phyloP scores from a whole-genome alignment of 805 yeast genomes.

The Saccharomyces kudriavzevii region DNA sequence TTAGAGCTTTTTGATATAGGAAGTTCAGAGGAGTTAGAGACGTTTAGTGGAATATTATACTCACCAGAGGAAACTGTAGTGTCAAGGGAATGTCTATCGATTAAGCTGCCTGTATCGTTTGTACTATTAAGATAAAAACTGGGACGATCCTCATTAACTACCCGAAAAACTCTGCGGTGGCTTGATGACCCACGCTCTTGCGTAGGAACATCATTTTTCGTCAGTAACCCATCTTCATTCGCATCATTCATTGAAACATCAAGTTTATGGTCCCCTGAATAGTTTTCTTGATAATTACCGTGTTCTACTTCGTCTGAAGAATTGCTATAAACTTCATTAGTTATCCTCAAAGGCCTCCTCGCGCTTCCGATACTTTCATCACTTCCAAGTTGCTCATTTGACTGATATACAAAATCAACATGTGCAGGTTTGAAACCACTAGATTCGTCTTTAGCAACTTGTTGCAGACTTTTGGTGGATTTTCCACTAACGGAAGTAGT shows the following conservation, averaged over 20 bases:
- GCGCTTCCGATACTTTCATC: neutral
- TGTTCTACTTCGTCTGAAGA: neutral
- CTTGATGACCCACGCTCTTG: neutral
- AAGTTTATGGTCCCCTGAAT: neutral
- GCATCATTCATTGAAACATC: neutral
- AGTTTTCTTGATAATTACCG: neutral
- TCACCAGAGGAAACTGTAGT: slow-evolving; percentile 3
- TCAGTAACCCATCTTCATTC: neutral
- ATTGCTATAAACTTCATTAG: neutral
- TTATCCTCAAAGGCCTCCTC: neutral
- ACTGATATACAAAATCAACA: neutral
- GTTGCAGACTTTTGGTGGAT: slow-evolving; percentile 15
- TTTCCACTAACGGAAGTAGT: slow-evolving; percentile 12
- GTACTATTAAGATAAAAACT: slow-evolving; percentile 19
- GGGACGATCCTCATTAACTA: slow-evolving; percentile 27
- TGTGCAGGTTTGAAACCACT: slow-evolving; percentile 3
- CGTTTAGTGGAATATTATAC: neutral
- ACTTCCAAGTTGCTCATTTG: neutral
- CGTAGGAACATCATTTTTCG: neutral
- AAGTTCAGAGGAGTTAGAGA: neutral
- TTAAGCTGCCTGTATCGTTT: slow-evolving; percentile 7
- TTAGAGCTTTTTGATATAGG: neutral
- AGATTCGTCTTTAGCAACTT: slow-evolving; percentile 9
- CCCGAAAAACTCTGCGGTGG: slow-evolving; percentile 18
- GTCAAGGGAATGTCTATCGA: slow-evolving; percentile 1